These are phyloP conservation scores for Ophiostoma angusticollis DNA, from an alignment of 2,329 filamentous ascomycete genomes.

Conservation along the genomic window DNA sequence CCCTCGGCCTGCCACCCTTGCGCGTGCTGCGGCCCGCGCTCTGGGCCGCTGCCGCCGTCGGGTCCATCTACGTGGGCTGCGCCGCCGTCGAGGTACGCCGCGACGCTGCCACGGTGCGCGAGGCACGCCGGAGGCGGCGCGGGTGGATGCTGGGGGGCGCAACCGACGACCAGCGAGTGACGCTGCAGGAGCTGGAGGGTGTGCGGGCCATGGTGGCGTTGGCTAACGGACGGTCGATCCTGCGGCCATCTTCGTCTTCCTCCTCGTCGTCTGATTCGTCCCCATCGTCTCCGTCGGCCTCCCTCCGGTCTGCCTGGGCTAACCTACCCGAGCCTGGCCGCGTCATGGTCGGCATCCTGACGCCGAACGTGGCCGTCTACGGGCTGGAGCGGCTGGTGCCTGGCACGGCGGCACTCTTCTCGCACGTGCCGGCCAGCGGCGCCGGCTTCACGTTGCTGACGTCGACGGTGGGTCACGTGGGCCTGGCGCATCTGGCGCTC, in stretches of 20 bases:
- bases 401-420: slow-evolving; percentile 8
- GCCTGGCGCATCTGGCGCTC: slow-evolving; percentile 16
- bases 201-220: slow-evolving; percentile 1
- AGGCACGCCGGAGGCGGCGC: slow-evolving; percentile 1
- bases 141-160: not conserved
- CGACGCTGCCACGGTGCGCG: slow-evolving; percentile 11
- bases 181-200: not conserved
- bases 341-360: slow-evolving; percentile 11
- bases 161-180: not conserved
- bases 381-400: slow-evolving; percentile 12
- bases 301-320: slow-evolving; percentile 7
- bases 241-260: not conserved
- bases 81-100: slow-evolving; percentile 12
- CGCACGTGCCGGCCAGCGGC: slow-evolving; percentile 11
- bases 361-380: slow-evolving; percentile 13
- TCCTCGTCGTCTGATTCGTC: not conserved
- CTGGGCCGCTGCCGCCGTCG: slow-evolving; percentile 14
- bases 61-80: slow-evolving; percentile 11
- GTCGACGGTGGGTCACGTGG: slow-evolving; percentile 20
- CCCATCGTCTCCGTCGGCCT: too few species aligned
- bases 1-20: slow-evolving; percentile 12
- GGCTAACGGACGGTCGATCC: not conserved
- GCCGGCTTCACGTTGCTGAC: slow-evolving; percentile 18
- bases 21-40: slow-evolving; percentile 13
- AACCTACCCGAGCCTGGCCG: slow-evolving; percentile 10